A percentile compares a stretch with the other conserved stretches of the same genome.
Evolutionary conservation across 495 filamentous ascomycete species (phyloP).

Genomic region (Antarctomyces pellizariae): DNA sequence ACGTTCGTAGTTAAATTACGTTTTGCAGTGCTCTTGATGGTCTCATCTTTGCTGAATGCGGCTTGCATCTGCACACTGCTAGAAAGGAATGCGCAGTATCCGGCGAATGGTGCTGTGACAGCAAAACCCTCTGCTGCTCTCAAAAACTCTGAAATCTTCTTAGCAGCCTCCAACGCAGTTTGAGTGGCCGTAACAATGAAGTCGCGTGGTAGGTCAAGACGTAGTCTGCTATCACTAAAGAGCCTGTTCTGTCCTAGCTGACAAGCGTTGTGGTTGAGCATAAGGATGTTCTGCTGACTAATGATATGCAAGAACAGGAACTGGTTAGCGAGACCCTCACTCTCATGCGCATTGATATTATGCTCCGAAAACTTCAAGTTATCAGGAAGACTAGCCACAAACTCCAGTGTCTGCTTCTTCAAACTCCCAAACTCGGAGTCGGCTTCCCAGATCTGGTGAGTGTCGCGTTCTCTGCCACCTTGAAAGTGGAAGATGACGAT

Average conservation of each 20-base stretch:
- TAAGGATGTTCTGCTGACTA: conserved; percentile 71
- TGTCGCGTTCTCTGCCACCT: conserved; percentile 65
- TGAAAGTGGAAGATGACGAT: conserved; percentile 81
- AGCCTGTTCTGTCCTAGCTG: too few species aligned
- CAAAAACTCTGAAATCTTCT: conserved; percentile 64
- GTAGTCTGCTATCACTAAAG: too few species aligned
- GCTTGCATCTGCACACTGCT: conserved; percentile 85
- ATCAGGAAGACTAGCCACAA: conserved; percentile 44
- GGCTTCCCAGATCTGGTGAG: conserved; percentile 54
- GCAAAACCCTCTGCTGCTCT: conserved; percentile 57
- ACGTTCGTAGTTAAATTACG: conserved; percentile 75
- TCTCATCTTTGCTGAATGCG: conserved; percentile 61
- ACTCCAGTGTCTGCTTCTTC: conserved; percentile 44
- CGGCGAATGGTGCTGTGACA: conserved; percentile 75
- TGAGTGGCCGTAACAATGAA: conserved; percentile 57
- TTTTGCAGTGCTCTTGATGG: conserved; percentile 55
- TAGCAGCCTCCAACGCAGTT: conserved; percentile 69
- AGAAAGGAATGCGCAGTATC: conserved; percentile 82
- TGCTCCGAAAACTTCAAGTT: conserved; percentile 49
- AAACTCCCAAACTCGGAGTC: conserved; percentile 53
- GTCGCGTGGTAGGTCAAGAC: conserved; percentile 62
- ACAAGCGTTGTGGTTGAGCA: too few species aligned
- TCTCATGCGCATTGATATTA: conserved; percentile 66
- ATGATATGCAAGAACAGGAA: conserved; percentile 88
- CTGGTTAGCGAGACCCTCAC: conserved; percentile 68